These are phyloP conservation scores for Yamadazyma ubonensis DNA, from an alignment of 805 yeast genomes.

Conservation along the genomic window DNA sequence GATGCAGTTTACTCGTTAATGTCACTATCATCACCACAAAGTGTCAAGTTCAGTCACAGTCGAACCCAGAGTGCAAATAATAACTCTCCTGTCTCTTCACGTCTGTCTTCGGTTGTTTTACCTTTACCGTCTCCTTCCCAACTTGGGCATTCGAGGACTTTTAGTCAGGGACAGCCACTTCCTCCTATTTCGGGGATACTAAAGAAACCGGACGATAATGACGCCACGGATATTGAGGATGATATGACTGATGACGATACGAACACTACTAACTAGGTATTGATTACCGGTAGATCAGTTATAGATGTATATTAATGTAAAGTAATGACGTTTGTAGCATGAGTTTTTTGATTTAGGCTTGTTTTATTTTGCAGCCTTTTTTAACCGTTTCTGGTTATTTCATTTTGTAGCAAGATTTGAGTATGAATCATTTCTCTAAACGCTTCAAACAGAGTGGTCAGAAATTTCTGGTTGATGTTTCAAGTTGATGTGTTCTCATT, in stretches of 20 bases:
- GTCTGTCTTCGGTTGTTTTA: constrained; percentile 24
- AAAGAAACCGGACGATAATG: constrained; percentile 23
- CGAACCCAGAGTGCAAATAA: constrained; percentile 26
- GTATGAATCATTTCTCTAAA: too few species aligned
- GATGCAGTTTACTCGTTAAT: constrained; percentile 57
- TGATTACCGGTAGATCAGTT: background rate
- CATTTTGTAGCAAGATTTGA: too few species aligned
- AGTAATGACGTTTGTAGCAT: too few species aligned
- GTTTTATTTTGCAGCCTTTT: too few species aligned
- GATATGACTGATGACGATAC: constrained; percentile 25
- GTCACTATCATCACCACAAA: constrained; percentile 53
- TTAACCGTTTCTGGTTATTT: too few species aligned
- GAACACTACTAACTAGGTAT: constrained; percentile 8
- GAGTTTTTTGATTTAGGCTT: too few species aligned
- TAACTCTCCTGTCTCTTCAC: constrained; percentile 18
- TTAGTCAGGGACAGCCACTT: constrained; percentile 13
- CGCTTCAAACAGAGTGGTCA: too few species aligned
- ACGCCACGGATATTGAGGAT: constrained; percentile 37
- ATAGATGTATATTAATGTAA: constrained; percentile 3
- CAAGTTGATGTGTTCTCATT: too few species aligned
- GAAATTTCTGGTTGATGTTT: too few species aligned
- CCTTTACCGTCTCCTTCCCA: constrained; percentile 13
- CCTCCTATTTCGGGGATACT: constrained; percentile 33
- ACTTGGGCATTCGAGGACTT: constrained; percentile 7
- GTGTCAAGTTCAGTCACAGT: constrained; percentile 28